These are phyloP conservation scores for Haplographium delicatum DNA, from an alignment of 495 filamentous ascomycete species.

Conservation along the genomic window DNA sequence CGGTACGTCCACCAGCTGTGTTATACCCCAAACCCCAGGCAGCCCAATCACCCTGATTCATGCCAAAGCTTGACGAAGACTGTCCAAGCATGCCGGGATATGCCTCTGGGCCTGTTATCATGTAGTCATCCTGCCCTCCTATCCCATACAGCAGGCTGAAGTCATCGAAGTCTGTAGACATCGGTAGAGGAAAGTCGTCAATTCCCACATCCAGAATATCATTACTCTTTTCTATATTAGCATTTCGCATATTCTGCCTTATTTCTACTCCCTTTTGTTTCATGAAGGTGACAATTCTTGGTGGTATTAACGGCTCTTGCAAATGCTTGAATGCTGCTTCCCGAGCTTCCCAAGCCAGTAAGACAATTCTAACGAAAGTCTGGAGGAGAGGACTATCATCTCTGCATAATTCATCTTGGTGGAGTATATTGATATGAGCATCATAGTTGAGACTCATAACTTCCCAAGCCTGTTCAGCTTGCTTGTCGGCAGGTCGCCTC, in stretches of 20 bases:
- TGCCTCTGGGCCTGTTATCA: slow-evolving; percentile 4
- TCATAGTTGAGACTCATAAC: slow-evolving; percentile 30
- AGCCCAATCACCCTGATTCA: slow-evolving; percentile 30
- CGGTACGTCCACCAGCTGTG: too few species aligned
- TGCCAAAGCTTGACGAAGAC: slow-evolving; percentile 19
- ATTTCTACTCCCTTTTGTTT: slow-evolving; percentile 26
- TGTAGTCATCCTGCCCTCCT: slow-evolving; percentile 12
- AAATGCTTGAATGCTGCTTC: slow-evolving; percentile 25
- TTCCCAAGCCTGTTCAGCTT: slow-evolving; percentile 48
- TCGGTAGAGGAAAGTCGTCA: slow-evolving; percentile 21
- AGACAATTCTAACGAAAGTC: slow-evolving; percentile 38
- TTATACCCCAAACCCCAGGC: slow-evolving; percentile 21
- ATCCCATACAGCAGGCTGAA: slow-evolving; percentile 1
- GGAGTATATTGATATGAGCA: slow-evolving; percentile 28
- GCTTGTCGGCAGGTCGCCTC: slow-evolving; percentile 36
- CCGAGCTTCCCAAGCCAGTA: slow-evolving; percentile 43
- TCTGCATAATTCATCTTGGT: too few species aligned
- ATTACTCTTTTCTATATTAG: slow-evolving; percentile 15
- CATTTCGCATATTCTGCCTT: slow-evolving; percentile 3
- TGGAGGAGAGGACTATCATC: slow-evolving; percentile 33
- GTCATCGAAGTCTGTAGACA: slow-evolving; percentile 17
- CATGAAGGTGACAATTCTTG: slow-evolving; percentile 38
- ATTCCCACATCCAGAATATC: slow-evolving; percentile 14
- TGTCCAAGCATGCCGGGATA: slow-evolving; percentile 23
- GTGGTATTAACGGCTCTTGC: slow-evolving; percentile 24